Evolutionary conservation across 495 filamentous ascomycete genomes (phyloP), one percentile per base, ranked within the genome.

Genomic region (Aspergillus kassunensis): DNA sequence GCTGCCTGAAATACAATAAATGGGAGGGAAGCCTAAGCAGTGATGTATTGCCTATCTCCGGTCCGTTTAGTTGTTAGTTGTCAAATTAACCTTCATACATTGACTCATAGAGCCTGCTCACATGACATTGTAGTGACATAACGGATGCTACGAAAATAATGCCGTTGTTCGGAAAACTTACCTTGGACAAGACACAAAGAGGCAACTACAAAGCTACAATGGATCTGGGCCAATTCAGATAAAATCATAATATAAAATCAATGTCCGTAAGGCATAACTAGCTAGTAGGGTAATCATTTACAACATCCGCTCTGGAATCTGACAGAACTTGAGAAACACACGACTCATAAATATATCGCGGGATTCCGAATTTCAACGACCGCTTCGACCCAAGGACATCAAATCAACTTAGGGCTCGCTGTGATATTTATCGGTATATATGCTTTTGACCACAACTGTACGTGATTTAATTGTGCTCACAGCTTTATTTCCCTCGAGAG

Each of bases 401-500:
- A 2, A 20, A 16, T 45, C 43, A 21, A 33, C 13, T 45, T 23
- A 11, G 29, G 9, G 10, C 12, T 45, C 27, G 35, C 30, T 19
- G 30, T 46, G 44, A 46, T 27, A 46, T 46, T 46, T 2, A 46
- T 33, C 29, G 15, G 30, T 48, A 54, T 55, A 42, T 55, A 49
- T 49, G 40, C 46, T 44, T 53, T 53, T 29, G 2, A n/a, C n/a
- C 40, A 39, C 18, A n/a, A 30, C 34, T 16, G 13, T 20, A 18
- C 34, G 25, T 56, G 47, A 56, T 52, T 52, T 58, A 42, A 53
- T 54, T 49, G 42, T 67, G 52, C 43, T 59, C 53, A 52, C 56
- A 43, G 44, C 46, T 48, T 53, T 74, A 80, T 63, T 81, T 81
- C 64, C 74, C 75, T 57, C 75, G 77, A 40, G 76, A 65, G 50